These are phyloP conservation scores for Turritis glabra DNA, from an alignment of 345 rosid species.

Conservation along the genomic window DNA sequence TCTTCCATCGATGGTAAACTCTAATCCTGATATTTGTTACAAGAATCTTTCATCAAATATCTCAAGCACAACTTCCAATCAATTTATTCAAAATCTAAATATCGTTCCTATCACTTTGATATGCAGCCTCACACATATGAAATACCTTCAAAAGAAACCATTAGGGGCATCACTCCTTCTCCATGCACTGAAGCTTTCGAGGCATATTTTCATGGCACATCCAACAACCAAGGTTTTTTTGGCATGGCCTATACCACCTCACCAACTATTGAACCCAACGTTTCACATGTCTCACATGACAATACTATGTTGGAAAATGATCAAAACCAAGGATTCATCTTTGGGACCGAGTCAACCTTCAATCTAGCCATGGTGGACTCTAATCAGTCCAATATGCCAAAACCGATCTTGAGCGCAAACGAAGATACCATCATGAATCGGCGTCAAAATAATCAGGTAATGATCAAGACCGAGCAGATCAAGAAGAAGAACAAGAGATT, in stretches of 20 bases:
- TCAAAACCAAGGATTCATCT: not conserved
- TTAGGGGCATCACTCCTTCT: not conserved
- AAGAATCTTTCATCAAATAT: conserved; percentile 20
- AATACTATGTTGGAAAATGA: conserved; percentile 15
- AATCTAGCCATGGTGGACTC: conserved; percentile 10
- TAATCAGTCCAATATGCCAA: not conserved
- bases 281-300: not conserved
- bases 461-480: conserved; percentile 19
- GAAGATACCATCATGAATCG: not conserved
- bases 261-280: not conserved
- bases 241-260: not conserved
- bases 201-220: conserved; percentile 1
- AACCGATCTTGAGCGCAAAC: not conserved
- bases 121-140: conserved; percentile 15
- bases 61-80: conserved; percentile 11
- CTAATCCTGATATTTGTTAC: conserved; percentile 18
- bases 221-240: not conserved
- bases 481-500: conserved; percentile 31
- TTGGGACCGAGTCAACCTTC: not conserved
- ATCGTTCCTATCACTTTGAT: not conserved
- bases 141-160: not conserved
- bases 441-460: not conserved
- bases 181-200: conserved; percentile 23
- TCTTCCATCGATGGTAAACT: conserved; percentile 10
- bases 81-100: not conserved